phyloP scores from a whole-genome alignment of 2,329 filamentous ascomycete genomes.

The Coniochaeta sp. region DNA sequence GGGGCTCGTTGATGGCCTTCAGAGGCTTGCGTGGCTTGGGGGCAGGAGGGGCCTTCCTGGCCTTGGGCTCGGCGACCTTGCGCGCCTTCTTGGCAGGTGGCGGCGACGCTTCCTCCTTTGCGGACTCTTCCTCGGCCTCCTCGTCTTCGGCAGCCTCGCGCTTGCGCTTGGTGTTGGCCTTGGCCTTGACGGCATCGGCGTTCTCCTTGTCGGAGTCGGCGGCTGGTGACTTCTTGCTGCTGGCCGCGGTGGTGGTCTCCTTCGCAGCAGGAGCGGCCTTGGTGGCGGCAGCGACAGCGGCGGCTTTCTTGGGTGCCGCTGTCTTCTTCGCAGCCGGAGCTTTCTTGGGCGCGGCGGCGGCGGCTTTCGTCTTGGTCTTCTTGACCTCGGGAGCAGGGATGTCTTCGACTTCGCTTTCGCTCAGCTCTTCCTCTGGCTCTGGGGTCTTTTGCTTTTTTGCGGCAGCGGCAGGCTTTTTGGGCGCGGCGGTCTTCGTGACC shows the following conservation, averaged over 20 bases:
- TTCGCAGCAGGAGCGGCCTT: slow-evolving; percentile 7
- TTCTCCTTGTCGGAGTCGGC: slow-evolving; percentile 18
- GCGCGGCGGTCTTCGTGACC: slow-evolving; percentile 27
- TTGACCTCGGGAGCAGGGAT: slow-evolving; percentile 9
- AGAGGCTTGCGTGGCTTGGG: slow-evolving; percentile 15
- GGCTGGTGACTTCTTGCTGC: slow-evolving; percentile 4
- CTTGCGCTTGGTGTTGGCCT: slow-evolving; percentile 19
- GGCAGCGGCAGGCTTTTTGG: slow-evolving; percentile 1
- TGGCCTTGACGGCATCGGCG: slow-evolving; percentile 7
- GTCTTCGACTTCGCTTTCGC: background rate
- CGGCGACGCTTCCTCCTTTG: slow-evolving; percentile 21
- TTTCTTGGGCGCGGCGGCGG: slow-evolving; percentile 9
- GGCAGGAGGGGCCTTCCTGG: background rate
- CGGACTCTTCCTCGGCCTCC: slow-evolving; percentile 15
- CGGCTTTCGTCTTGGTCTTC: slow-evolving; percentile 6
- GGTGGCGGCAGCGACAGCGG: slow-evolving; percentile 7
- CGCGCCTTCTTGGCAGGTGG: slow-evolving; percentile 31
- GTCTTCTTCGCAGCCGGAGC: no score
- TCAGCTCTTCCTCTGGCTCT: slow-evolving; percentile 8
- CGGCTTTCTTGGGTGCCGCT: slow-evolving; percentile 8
- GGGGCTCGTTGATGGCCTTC: slow-evolving; percentile 52
- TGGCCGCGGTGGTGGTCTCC: slow-evolving; percentile 12
- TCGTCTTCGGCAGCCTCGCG: slow-evolving; percentile 12
- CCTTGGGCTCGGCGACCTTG: slow-evolving; percentile 9
- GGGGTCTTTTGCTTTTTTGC: background rate